Evolutionary conservation across 2,329 filamentous ascomycete species (phyloP), one percentile per base, ranked within the genome.

Genomic region (Penicillium oxalicum): DNA sequence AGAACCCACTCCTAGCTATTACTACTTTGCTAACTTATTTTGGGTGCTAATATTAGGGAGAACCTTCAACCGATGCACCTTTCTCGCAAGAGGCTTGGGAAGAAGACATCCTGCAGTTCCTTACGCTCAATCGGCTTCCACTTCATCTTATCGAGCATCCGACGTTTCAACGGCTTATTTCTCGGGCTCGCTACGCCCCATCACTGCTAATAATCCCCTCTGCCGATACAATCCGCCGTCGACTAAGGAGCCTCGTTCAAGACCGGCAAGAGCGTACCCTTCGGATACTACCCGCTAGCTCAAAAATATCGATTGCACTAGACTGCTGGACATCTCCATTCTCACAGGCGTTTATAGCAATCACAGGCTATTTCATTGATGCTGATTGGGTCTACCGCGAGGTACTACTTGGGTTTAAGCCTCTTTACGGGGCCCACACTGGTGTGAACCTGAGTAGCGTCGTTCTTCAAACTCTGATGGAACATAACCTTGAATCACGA

Each of bases 61-160:
- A 40, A 3, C 12, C 12, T n/a, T 18, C 25, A 7, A 37, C 18
- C 11, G 36, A 32, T 9, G 6, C 13, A 25, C 11, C 25, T 5
- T 48, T 48, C 25, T 37, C 25, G 2, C 2, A 39, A 34, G 34
- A 48, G 28, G 27, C 5, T 4, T 48, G 9, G 46, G 40, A 43
- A 39, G 37, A 49, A 29, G 44, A 36, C 12, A 18, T 48, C 13
- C 12, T 43, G 43, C 33, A 24, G 3, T 48, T 48, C 34, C 43
- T 51, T 28, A 35, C 32, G n/a, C 33, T 44, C 8, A 36, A 11
- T 11, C 32, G 35, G 9, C 35, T 52, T 39, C 43, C 13, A 3
- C 48, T 52, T 41, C 11, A 32, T 28, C 49, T 52, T 34, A 42
- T 49, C 47, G 29, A 52, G 39, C 18, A 52, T 37, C 43, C 26